Percentiles rank a stretch among this genome's conserved stretches.
Evolutionary conservation across 2,329 filamentous ascomycete species (phyloP).

Genomic region (Tolypocladium tropicale): DNA sequence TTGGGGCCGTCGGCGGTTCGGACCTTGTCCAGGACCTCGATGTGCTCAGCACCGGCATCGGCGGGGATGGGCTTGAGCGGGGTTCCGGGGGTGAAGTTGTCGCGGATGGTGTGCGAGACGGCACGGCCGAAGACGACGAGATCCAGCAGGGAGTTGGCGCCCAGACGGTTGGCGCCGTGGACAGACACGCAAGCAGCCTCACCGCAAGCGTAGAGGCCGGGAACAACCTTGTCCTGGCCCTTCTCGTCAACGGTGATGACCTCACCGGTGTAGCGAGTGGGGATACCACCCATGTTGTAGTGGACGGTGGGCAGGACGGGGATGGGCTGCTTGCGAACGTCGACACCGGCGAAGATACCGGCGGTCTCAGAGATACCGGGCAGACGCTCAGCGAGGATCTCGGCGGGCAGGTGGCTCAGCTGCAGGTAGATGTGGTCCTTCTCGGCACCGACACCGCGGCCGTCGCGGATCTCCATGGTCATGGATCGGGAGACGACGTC

Average conservation of each 20-base stretch:
- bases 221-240: conserved; percentile 87
- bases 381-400: conserved; percentile 90
- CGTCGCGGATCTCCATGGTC: conserved; percentile 96
- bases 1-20: conserved; percentile 77
- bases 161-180: conserved; percentile 94
- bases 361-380: conserved; percentile 98
- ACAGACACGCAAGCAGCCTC: conserved; percentile 97
- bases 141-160: conserved; percentile 96
- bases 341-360: conserved; percentile 92
- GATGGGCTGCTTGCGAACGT: conserved; percentile 94
- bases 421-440: conserved; percentile 99
- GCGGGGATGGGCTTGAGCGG: conserved; percentile 70
- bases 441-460: conserved; percentile 89
- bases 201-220: conserved; percentile 90
- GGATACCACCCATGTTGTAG: conserved; percentile 99
- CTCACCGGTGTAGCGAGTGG: conserved; percentile 94
- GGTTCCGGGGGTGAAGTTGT: conserved; percentile 79
- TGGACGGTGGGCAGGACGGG: conserved; percentile 94
- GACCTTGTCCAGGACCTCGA: conserved; percentile 75
- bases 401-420: conserved; percentile 85
- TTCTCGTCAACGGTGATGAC: conserved; percentile 79
- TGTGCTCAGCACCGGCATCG: conserved; percentile 82
- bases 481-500: conserved; percentile 97
- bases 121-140: conserved; percentile 96
- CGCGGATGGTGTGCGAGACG: conserved; percentile 92